Conservation (phyloP, 2,329 filamentous ascomycete genomes). For the Berkeleyomyces basicola region DNA sequence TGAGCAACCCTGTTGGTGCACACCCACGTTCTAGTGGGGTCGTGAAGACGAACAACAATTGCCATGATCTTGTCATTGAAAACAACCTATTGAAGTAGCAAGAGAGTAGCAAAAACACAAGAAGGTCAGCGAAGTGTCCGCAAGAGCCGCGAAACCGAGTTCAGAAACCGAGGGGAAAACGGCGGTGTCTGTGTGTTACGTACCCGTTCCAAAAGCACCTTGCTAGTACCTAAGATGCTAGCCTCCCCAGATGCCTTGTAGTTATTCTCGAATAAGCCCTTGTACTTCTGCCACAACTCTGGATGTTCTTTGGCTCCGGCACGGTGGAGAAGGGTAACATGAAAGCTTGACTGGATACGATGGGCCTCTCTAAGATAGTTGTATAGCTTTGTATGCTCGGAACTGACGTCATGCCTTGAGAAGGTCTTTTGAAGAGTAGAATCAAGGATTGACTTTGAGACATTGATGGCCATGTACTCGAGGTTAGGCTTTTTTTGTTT, state of each 20-base stretch:
- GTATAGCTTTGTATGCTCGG: conserved; percentile 39
- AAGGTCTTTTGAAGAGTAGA: conserved; percentile 56
- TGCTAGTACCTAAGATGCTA: conserved; percentile 40
- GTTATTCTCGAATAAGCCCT: conserved; percentile 35
- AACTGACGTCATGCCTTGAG: conserved; percentile 29
- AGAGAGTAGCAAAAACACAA: conserved; percentile 25
- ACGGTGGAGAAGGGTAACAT: conserved; percentile 85
- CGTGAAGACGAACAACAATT: conserved; percentile 61
- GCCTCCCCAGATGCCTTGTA: conserved; percentile 22
- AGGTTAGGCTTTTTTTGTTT: conserved; percentile 29
- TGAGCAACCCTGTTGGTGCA: conserved; percentile 69
- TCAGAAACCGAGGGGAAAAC: neutral
- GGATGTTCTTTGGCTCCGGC: conserved; percentile 42
- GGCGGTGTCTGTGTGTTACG: conserved; percentile 15
- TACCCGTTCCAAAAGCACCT: conserved; percentile 45
- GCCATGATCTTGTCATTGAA: conserved; percentile 84
- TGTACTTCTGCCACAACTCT: conserved; percentile 62
- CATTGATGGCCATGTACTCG: conserved; percentile 40
- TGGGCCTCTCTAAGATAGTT: conserved; percentile 53
- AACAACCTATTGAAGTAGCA: conserved; percentile 42
- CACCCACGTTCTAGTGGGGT: conserved; percentile 40
- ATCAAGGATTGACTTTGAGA: conserved; percentile 28
- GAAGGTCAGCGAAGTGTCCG: neutral
- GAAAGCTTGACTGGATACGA: conserved; percentile 72
- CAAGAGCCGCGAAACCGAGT: neutral